Conservation (phyloP, 2,329 filamentous ascomycete genomes). For the Aspergillus persii region DNA sequence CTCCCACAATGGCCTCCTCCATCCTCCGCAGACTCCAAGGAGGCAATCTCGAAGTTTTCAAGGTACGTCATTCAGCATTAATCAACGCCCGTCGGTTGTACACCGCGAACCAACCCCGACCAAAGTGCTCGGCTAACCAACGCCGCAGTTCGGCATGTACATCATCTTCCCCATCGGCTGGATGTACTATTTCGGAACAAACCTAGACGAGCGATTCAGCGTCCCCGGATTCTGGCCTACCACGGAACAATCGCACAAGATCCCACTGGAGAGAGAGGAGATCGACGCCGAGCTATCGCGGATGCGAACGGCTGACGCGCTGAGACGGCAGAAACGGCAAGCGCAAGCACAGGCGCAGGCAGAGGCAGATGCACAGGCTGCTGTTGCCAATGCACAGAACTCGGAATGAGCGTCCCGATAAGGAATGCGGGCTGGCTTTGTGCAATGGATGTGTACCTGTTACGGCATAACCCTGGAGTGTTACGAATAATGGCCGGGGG, state of each 20-base stretch:
- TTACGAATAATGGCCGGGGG: neutral
- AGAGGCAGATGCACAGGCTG: conserved; percentile 11
- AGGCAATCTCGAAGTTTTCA: conserved; percentile 91
- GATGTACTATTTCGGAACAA: conserved; percentile 99
- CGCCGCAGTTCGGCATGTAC: conserved; percentile 86
- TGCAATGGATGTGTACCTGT: neutral
- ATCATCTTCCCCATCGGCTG: conserved; percentile 97
- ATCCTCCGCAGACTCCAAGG: conserved; percentile 64
- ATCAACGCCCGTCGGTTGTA: no score
- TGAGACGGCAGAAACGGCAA: conserved; percentile 48
- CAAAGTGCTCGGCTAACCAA: neutral
- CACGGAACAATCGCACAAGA: conserved; percentile 52
- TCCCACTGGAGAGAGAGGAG: conserved; percentile 53
- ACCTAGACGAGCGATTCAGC: conserved; percentile 87
- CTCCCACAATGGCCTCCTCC: conserved; percentile 34
- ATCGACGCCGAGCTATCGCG: conserved; percentile 78
- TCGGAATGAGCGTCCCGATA: conserved; percentile 12
- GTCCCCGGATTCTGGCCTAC: conserved; percentile 94
- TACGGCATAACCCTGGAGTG: no score
- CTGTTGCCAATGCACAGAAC: conserved; percentile 12
- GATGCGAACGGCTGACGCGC: conserved; percentile 53
- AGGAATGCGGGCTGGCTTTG: no score
- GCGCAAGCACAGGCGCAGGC: conserved; percentile 12
- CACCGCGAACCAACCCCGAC: no score
- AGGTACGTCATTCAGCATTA: conserved; percentile 55